Evolutionary conservation across 1,284 basidiomycete species (phyloP).

Genomic region (Ustanciosporium gigantosporum): DNA sequence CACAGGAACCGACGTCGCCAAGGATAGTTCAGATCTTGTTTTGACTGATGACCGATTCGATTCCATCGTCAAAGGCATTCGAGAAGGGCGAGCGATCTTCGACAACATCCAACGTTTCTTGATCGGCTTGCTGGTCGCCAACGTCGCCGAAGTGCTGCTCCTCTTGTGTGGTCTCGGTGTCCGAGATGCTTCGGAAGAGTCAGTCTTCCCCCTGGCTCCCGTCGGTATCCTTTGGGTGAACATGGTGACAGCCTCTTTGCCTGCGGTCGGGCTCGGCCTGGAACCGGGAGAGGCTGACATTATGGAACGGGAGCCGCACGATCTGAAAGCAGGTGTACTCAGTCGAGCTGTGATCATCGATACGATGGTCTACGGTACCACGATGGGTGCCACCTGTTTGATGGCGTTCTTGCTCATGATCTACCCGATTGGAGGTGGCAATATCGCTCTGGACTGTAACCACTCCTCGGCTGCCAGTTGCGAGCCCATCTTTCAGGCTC

Average conservation of each 20-base stretch:
- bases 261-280: conserved; percentile 52
- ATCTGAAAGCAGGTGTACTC: conserved; percentile 46
- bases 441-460: conserved; percentile 46
- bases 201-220: conserved; percentile 50
- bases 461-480: conserved; percentile 38
- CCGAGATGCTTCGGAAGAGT: conserved; percentile 43
- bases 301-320: conserved; percentile 50
- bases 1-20: conserved; percentile 73
- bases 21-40: conserved; percentile 63
- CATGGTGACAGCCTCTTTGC: conserved; percentile 52
- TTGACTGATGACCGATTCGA: conserved; percentile 54
- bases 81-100: conserved; percentile 52
- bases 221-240: conserved; percentile 54
- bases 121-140: conserved; percentile 51
- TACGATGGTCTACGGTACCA: conserved; percentile 48
- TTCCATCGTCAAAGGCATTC: conserved; percentile 50
- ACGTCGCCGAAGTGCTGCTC: conserved; percentile 54
- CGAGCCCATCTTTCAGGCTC: conserved; percentile 50
- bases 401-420: conserved; percentile 52
- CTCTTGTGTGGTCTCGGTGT: conserved; percentile 52
- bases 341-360: conserved; percentile 49
- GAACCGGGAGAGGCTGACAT: conserved; percentile 46
- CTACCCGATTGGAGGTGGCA: conserved; percentile 46
- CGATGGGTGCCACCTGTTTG: conserved; percentile 53
- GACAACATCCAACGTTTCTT: conserved; percentile 57